These are phyloP conservation scores for Dryas alaskensis DNA, from an alignment of 306 rosid species.

Conservation along the genomic window DNA sequence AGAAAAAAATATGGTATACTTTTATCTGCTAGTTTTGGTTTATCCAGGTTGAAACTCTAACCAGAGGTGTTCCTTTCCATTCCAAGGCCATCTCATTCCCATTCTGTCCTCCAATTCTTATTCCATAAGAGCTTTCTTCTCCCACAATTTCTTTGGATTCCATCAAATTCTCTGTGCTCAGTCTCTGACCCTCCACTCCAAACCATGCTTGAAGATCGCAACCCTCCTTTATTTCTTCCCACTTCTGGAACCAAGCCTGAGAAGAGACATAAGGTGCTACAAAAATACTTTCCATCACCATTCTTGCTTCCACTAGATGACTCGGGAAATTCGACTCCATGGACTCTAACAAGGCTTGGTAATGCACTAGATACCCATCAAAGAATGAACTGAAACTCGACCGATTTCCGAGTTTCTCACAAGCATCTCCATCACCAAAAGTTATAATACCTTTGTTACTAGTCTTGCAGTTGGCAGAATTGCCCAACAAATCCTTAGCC, in stretches of 20 bases:
- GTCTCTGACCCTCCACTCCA: conserved; percentile 33
- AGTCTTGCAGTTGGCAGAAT: neutral
- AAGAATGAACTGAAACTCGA: conserved; percentile 48
- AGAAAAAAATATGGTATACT: neutral
- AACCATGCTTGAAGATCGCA: conserved; percentile 10
- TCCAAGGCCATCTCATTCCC: conserved; percentile 50
- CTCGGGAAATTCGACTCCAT: conserved; percentile 39
- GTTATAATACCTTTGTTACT: conserved; percentile 38
- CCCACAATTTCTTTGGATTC: conserved; percentile 50
- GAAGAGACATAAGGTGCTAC: conserved; percentile 51
- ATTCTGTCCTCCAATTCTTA: conserved; percentile 40
- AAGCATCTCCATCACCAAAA: conserved; percentile 53
- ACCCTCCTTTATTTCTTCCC: conserved; percentile 40
- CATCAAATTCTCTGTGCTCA: conserved; percentile 41
- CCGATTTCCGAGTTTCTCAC: conserved; percentile 31
- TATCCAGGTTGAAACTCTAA: conserved; percentile 61
- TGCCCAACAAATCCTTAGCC: conserved; percentile 46
- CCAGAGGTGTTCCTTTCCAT: conserved; percentile 44
- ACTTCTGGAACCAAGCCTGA: conserved; percentile 40
- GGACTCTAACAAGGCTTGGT: conserved; percentile 54
- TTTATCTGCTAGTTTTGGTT: conserved; percentile 20
- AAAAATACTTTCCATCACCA: conserved; percentile 47
- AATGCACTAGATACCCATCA: conserved; percentile 45
- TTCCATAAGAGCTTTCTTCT: conserved; percentile 36
- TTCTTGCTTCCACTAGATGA: conserved; percentile 49